Evolutionary conservation across 768 basidiomycete species (phyloP).

Genomic region (Coprinopsis marcescibilis): DNA sequence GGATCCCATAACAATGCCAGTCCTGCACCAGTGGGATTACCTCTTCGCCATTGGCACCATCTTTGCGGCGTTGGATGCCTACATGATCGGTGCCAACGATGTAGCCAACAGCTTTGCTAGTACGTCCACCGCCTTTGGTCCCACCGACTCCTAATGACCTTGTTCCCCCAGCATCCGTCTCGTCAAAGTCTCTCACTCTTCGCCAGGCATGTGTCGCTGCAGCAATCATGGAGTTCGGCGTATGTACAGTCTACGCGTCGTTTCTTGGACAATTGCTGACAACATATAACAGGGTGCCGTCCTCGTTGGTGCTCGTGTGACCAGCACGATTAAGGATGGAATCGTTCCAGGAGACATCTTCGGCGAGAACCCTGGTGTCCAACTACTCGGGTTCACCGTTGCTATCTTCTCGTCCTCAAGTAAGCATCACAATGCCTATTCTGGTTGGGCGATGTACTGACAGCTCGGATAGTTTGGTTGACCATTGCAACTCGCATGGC

Average conservation of each 20-base stretch:
- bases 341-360: conserved; percentile 21
- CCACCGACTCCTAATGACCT: not conserved
- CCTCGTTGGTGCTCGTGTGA: conserved; percentile 22
- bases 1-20: conserved; percentile 14
- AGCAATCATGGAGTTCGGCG: conserved; percentile 21
- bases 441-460: not conserved
- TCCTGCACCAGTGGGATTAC: conserved; percentile 25
- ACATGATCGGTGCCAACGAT: conserved; percentile 24
- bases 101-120: conserved; percentile 21
- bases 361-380: conserved; percentile 22
- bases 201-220: conserved; percentile 22
- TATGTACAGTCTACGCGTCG: not conserved
- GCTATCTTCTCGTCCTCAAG: conserved; percentile 20
- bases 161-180: conserved; percentile 18
- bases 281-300: conserved; percentile 18
- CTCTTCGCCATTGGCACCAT: conserved; percentile 24
- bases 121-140: conserved; percentile 9
- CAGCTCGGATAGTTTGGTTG: conserved; percentile 14
- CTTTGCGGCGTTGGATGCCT: conserved; percentile 17
- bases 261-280: not conserved
- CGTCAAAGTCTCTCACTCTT: conserved; percentile 22
- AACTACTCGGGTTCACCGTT: conserved; percentile 22
- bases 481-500: conserved; percentile 21
- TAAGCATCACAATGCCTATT: not conserved
- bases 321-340: conserved; percentile 24